Percentiles rank a stretch among this genome's conserved stretches.
Evolutionary conservation across 495 filamentous ascomycete species (phyloP).

Genomic region (Pyrenula massariospora): DNA sequence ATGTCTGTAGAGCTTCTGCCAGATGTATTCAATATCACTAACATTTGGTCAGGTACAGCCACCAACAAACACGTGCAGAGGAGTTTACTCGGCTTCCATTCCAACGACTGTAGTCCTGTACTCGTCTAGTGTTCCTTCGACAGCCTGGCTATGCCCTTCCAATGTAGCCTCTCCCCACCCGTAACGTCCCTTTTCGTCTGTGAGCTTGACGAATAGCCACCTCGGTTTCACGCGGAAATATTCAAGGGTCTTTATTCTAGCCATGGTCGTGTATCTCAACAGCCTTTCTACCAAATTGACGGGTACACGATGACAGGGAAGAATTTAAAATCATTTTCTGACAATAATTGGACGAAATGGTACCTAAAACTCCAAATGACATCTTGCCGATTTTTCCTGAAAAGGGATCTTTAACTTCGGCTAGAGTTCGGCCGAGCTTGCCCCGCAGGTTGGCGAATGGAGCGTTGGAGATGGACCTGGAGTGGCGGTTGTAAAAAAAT

Average conservation of each 20-base stretch:
- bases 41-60: not conserved
- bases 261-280: constrained; percentile 28
- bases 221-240: constrained; percentile 64
- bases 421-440: too few relatives aligned
- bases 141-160: constrained; percentile 64
- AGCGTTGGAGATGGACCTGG: too few relatives aligned
- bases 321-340: too few relatives aligned
- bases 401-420: too few relatives aligned
- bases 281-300: too few relatives aligned
- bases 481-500: too few relatives aligned
- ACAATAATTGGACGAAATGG: too few relatives aligned
- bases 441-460: too few relatives aligned
- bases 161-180: constrained; percentile 77
- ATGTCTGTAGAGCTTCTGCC: constrained; percentile 59
- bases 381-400: too few relatives aligned
- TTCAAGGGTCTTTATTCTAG: constrained; percentile 56
- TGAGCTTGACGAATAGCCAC: constrained; percentile 74
- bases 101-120: constrained; percentile 51
- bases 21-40: constrained; percentile 73
- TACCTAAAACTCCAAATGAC: too few relatives aligned
- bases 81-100: constrained; percentile 57
- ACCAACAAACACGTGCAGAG: not conserved
- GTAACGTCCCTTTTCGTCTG: constrained; percentile 45
- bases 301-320: too few relatives aligned
- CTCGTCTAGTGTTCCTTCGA: constrained; percentile 64